Evolutionary conservation across 2,329 filamentous ascomycete genomes (phyloP).

Genomic region (Xylaria arbuscula): DNA sequence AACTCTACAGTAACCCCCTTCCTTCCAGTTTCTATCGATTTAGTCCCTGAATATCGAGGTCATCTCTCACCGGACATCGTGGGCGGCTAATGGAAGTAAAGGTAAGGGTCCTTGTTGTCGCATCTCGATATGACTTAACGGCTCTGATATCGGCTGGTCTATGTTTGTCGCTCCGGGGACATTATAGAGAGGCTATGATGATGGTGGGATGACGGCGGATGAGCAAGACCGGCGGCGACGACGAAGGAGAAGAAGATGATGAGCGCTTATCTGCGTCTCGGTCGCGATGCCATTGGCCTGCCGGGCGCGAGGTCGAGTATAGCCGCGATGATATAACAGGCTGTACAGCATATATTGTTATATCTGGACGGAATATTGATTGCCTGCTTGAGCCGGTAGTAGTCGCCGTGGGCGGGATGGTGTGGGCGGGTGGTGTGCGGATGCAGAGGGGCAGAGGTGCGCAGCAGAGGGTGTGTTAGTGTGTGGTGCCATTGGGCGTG

Average conservation of each 20-base stretch:
- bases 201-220: conserved; percentile 24
- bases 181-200: conserved; percentile 28
- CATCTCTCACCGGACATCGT: conserved; percentile 4
- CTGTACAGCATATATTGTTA: conserved; percentile 37
- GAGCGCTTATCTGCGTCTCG: conserved; percentile 36
- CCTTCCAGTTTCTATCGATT: not conserved
- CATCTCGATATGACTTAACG: conserved; percentile 6
- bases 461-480: not conserved
- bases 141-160: conserved; percentile 18
- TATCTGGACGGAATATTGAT: conserved; percentile 29
- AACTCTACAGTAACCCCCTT: not conserved
- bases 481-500: conserved; percentile 9
- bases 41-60: not conserved
- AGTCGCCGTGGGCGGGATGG: not conserved
- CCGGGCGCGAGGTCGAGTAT: conserved; percentile 28
- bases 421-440: not conserved
- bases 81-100: conserved; percentile 13
- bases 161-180: conserved; percentile 30
- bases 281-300: conserved; percentile 30
- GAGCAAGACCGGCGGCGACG: conserved; percentile 20
- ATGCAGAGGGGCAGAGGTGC: conserved; percentile 3
- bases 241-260: not conserved
- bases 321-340: conserved; percentile 37
- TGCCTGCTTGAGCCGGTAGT: conserved; percentile 27
- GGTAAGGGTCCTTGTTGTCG: not conserved